phyloP scores from a whole-genome alignment of 768 basidiomycete genomes.

The Boletus barrowsii region DNA sequence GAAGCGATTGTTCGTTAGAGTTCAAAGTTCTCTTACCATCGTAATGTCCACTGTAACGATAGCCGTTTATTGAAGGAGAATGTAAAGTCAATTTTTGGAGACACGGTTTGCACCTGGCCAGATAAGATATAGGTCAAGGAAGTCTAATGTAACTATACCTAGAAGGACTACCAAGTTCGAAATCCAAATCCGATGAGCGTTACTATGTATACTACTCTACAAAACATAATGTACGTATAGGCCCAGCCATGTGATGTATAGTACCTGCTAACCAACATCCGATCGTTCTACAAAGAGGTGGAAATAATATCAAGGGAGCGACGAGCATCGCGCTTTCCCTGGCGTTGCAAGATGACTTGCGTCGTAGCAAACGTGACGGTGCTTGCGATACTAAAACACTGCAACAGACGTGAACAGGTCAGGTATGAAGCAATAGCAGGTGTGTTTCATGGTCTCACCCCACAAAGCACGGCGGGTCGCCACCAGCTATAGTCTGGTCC shows the following conservation, averaged over 20 bases:
- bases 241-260: background rate
- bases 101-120: too few species aligned
- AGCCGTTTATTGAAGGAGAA: slow-evolving; percentile 2
- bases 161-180: too few species aligned
- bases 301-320: background rate
- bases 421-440: background rate
- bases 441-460: slow-evolving; percentile 25
- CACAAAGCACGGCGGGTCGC: slow-evolving; percentile 51
- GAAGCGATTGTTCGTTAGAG: background rate
- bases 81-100: background rate
- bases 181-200: background rate
- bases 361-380: slow-evolving; percentile 11
- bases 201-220: background rate
- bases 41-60: slow-evolving; percentile 7
- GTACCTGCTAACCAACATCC: background rate
- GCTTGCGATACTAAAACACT: slow-evolving; percentile 20
- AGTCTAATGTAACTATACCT: background rate
- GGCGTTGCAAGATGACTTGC: slow-evolving; percentile 6
- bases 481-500: slow-evolving; percentile 53
- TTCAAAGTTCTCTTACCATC: background rate
- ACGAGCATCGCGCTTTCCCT: background rate
- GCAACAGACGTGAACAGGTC: background rate
- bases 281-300: background rate
- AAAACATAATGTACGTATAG: background rate
- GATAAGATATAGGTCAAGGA: background rate